Conservation (phyloP, 2,329 filamentous ascomycete species). For the Arthroderma sp. region DNA sequence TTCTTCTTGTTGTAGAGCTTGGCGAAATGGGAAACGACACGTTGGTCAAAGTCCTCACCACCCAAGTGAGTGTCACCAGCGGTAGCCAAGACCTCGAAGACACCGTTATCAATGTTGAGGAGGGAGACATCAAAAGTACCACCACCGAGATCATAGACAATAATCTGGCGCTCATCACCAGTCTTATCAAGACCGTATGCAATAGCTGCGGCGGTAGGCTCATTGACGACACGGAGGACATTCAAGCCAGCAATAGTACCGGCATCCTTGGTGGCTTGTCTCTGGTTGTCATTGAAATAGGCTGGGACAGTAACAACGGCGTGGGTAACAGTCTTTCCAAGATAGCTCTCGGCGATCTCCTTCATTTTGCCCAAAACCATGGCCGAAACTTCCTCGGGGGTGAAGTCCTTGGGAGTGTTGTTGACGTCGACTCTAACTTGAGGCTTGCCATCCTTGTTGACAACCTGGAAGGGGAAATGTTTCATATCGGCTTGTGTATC, state of each 20-base stretch:
- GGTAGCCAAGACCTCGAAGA: constrained; percentile 88
- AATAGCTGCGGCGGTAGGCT: constrained; percentile 88
- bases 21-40: constrained; percentile 88
- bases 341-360: constrained; percentile 50
- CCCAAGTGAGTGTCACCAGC: constrained; percentile 94
- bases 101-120: constrained; percentile 78
- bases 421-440: constrained; percentile 56
- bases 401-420: constrained; percentile 47
- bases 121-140: constrained; percentile 92
- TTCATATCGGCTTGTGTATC: constrained; percentile 89
- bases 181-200: constrained; percentile 88
- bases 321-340: constrained; percentile 48
- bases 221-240: constrained; percentile 91
- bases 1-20: constrained; percentile 99
- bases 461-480: constrained; percentile 95
- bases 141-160: constrained; percentile 88
- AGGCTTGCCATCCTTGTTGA: constrained; percentile 83
- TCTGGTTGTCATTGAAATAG: constrained; percentile 98
- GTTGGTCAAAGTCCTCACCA: constrained; percentile 98
- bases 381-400: constrained; percentile 53
- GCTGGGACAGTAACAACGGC: constrained; percentile 82
- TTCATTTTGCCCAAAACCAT: constrained; percentile 59
- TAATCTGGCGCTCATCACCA: constrained; percentile 71
- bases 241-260: constrained; percentile 85
- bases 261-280: constrained; percentile 92